These are phyloP conservation scores for Verticillium nubilum DNA, from an alignment of 2,329 filamentous ascomycete species.

Conservation along the genomic window DNA sequence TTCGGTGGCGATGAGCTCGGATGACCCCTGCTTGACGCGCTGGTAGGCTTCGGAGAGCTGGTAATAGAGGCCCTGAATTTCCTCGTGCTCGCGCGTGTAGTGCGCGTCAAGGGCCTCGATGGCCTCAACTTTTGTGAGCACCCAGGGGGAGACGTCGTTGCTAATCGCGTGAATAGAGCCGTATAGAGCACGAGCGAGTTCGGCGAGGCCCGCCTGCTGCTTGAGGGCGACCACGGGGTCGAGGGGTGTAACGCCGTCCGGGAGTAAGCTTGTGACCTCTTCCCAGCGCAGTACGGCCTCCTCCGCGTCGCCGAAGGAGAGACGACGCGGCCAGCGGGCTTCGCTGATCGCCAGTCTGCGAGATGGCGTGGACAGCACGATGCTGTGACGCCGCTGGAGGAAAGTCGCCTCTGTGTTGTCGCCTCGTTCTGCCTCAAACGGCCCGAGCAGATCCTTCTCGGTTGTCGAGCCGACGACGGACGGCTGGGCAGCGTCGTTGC, in stretches of 20 bases:
- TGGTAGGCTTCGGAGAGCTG: slow-evolving; percentile 67
- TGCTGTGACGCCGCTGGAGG: slow-evolving; percentile 59
- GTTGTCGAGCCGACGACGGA: slow-evolving; percentile 55
- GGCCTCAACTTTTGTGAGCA: slow-evolving; percentile 46
- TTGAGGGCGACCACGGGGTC: slow-evolving; percentile 13
- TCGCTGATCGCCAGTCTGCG: slow-evolving; percentile 39
- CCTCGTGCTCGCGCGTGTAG: slow-evolving; percentile 58
- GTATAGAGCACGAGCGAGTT: slow-evolving; percentile 53
- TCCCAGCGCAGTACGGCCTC: slow-evolving; percentile 68
- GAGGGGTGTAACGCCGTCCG: background rate
- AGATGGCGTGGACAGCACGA: slow-evolving; percentile 25
- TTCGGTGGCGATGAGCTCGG: slow-evolving; percentile 66
- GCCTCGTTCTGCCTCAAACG: slow-evolving; percentile 41
- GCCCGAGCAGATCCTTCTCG: slow-evolving; percentile 53
- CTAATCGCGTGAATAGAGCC: slow-evolving; percentile 46
- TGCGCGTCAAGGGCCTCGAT: slow-evolving; percentile 56
- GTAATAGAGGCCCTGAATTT: slow-evolving; percentile 62
- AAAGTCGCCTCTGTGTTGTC: slow-evolving; percentile 36
- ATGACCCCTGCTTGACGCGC: slow-evolving; percentile 58
- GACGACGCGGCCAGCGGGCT: slow-evolving; percentile 61
- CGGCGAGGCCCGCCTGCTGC: slow-evolving; percentile 27
- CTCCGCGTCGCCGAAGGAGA: slow-evolving; percentile 72
- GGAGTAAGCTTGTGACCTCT: slow-evolving; percentile 22
- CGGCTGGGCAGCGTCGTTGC: slow-evolving; percentile 15
- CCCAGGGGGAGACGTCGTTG: slow-evolving; percentile 54